Evolutionary conservation across 306 rosid species (phyloP), one percentile per base, ranked within the genome.

Genomic region (Dryas drummondii): DNA sequence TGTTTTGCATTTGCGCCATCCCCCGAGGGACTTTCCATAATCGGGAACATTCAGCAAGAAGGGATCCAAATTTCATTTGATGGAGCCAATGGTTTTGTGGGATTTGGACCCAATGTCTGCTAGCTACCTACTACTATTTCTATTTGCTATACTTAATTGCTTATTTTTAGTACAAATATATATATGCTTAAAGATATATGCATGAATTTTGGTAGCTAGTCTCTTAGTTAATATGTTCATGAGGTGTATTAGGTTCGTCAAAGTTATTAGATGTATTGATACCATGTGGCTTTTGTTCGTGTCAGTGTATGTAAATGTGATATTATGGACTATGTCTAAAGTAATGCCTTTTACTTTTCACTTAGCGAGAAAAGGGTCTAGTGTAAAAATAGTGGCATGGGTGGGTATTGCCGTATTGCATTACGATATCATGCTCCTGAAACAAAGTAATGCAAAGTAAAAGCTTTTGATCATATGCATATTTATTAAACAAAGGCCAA

Each of bases 11-110:
- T 93, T 72, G 85, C 97, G 59, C 71, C 96, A 1, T 79, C 96
- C 3, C 50, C 83, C 9, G 61, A 90, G 0, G 87, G 80, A 4
- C 84, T 82, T 59, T 88, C 98, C 12, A 93, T 93, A 14, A 80
- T 93, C 40, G 98, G 98, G 58, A 93, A 93, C 80, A 82, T 93
- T 76, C 98, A 93, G 71, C 98, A 89, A 73, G 96, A 91, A 74
- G 98, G 98, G 2, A 89, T 93, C 57, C 97, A 93, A 70, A 83
- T 91, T 76, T 91, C 98, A 7, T 32, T 93, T 47, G 93, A 93
- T 77, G 97, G 82, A 68, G 90, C 90, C 0, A 89, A 88, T 84
- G 98, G 97, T 57, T 91, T 89, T 83, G 86, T 91, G 22, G 98
- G 98, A 47, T 93, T 93, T 76, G 97, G 97, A 46, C 98, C 97